Base-by-base conservation (phyloP, 148 eudicot species). In the Suaeda aralocaspica region DNA sequence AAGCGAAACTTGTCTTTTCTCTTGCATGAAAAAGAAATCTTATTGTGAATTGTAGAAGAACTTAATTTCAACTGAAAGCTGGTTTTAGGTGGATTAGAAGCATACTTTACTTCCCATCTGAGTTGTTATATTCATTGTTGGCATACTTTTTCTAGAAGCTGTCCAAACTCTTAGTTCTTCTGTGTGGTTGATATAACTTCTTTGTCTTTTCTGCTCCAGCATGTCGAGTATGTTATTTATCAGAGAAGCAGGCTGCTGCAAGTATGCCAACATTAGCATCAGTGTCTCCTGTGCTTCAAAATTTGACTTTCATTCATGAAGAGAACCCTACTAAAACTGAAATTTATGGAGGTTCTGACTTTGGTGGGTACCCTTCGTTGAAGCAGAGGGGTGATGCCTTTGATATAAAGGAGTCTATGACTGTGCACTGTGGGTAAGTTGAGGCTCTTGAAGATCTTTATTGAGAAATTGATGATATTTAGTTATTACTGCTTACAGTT, bases 381-480 rank as follows among this genome's bases (percentile, higher is more conserved):
- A 74, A 82, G 80, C 87, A 90, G 77, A 86, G 96, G 83, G 85
- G 77, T 67, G 87, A 86, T 57, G 85, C 91, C 51, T 88, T 88
- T 80, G 72, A 81, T 68, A 75, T 93, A 33, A 83, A 69, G 80
- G 94, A 93, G 85, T 88, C 90, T 33, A 93, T 93, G 98, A 85
- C 87, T 71, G 88, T 93, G 73, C 90, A 93, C 73, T 93, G 96
- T 71, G 98, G 98, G 96, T 90, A 79, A 44, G 92, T 80, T 29
- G 72, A 50, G 50, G 34, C 36, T 55, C 24, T 59, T 46, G 36
- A 46, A 25, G 24, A 63, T 36, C 30, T 24, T 52, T 1, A 36
- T 28, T 21, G 48, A 61, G 70, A 59, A 76, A 21, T 44, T 33
- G 8, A 55, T 6, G 21, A 16, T 39, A 39, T 2, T 1, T 63